Evolutionary conservation across 1,284 basidiomycete species (phyloP).

Genomic region (Rhodotorula glutinis): DNA sequence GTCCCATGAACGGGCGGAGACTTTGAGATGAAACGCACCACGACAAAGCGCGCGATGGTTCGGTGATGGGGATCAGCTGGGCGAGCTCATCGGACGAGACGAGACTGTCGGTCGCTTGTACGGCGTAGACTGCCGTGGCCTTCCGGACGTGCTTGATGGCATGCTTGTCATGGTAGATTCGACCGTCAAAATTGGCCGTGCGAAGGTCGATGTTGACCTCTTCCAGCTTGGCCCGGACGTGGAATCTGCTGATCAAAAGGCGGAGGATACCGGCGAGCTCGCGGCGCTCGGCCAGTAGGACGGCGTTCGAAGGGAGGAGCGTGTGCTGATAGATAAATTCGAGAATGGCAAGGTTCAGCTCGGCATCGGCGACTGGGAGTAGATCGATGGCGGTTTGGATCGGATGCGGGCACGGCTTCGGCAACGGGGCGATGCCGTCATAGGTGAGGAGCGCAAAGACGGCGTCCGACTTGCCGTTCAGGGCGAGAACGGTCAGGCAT

Average conservation of each 20-base stretch:
- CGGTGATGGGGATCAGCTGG: slow-evolving; percentile 55
- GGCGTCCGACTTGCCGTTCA: slow-evolving; percentile 58
- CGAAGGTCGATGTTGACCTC: slow-evolving; percentile 58
- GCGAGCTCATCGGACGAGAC: slow-evolving; percentile 50
- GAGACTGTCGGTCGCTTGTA: neutral
- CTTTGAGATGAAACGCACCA: slow-evolving; percentile 56
- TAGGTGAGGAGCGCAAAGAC: slow-evolving; percentile 49
- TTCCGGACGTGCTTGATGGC: slow-evolving; percentile 45
- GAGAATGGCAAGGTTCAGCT: slow-evolving; percentile 63
- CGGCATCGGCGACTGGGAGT: slow-evolving; percentile 67
- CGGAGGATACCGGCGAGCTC: slow-evolving; percentile 65
- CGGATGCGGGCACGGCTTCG: slow-evolving; percentile 57
- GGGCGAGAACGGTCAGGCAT: slow-evolving; percentile 60
- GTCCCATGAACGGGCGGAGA: neutral
- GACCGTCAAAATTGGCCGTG: slow-evolving; percentile 7
- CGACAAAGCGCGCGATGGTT: slow-evolving; percentile 52
- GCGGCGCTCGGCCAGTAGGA: slow-evolving; percentile 65
- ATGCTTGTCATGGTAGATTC: slow-evolving; percentile 50
- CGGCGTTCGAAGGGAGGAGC: slow-evolving; percentile 68
- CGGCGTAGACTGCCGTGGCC: neutral
- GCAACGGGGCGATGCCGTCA: slow-evolving; percentile 59
- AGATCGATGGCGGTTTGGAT: slow-evolving; percentile 56
- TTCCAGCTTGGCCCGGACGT: slow-evolving; percentile 66
- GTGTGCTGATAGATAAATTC: slow-evolving; percentile 74
- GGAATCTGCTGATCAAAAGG: slow-evolving; percentile 63